A percentile compares a stretch with the other conserved stretches of the same genome.
phyloP scores from a whole-genome alignment of 208 protist species.

The Porcisia hertigi region DNA sequence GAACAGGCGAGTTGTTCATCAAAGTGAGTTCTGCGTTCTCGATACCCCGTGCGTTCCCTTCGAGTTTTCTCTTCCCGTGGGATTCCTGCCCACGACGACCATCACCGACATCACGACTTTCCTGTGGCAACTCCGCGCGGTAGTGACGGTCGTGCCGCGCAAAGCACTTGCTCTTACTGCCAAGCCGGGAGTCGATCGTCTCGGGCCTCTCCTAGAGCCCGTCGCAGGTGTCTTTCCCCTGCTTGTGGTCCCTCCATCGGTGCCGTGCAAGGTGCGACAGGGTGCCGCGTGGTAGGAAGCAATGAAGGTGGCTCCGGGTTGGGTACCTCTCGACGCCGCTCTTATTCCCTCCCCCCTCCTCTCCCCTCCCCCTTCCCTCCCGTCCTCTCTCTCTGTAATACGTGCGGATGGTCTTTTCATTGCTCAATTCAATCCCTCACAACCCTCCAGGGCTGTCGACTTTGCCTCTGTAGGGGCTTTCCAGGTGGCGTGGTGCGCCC shows the following conservation, averaged over 20 bases:
- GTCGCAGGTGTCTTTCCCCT: conserved; percentile 26
- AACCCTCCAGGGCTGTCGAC: no score
- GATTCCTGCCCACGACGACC: conserved; percentile 22
- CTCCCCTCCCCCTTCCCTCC: no score
- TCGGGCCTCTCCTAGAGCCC: conserved; percentile 26
- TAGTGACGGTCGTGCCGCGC: conserved; percentile 22
- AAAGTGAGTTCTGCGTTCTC: conserved; percentile 18
- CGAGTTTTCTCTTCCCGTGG: conserved; percentile 28
- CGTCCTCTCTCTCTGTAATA: background rate
- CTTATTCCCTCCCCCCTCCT: background rate
- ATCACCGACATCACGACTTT: conserved; percentile 33
- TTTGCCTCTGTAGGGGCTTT: background rate
- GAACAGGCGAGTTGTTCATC: conserved; percentile 28
- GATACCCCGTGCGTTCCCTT: conserved; percentile 31
- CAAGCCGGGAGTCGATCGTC: conserved; percentile 7
- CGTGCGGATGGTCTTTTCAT: background rate
- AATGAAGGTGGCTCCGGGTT: no score
- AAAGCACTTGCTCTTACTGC: conserved; percentile 13
- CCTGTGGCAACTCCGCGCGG: conserved; percentile 32
- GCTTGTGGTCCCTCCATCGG: conserved; percentile 21
- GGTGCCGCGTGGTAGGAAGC: conserved; percentile 6
- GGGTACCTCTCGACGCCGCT: background rate
- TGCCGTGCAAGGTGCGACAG: conserved; percentile 18
- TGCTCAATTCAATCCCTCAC: background rate
- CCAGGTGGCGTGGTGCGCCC: background rate